These are phyloP conservation scores for Pseudozyma tsukubaensis DNA, from an alignment of 1,284 basidiomycete genomes.

Conservation along the genomic window DNA sequence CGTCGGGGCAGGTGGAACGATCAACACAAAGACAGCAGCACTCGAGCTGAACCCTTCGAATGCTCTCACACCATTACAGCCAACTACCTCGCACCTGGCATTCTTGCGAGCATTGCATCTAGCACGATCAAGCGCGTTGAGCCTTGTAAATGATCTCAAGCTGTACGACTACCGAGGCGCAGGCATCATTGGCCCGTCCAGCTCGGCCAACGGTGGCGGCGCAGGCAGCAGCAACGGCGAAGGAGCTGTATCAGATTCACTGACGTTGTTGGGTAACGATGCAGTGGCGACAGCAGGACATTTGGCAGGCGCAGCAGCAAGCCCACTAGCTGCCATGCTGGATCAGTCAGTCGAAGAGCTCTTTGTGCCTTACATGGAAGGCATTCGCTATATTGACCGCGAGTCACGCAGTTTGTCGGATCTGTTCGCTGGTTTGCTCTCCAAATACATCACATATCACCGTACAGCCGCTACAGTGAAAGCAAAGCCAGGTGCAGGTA, in stretches of 20 bases:
- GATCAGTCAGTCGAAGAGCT: conserved; percentile 96
- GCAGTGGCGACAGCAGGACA: conserved; percentile 42
- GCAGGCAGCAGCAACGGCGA: conserved; percentile 8
- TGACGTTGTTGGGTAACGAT: conserved; percentile 39
- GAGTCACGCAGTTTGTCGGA: conserved; percentile 88
- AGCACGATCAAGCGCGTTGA: conserved; percentile 81
- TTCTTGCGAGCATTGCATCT: conserved; percentile 92
- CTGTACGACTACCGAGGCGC: conserved; percentile 79
- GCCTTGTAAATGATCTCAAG: conserved; percentile 91
- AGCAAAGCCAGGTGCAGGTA: conserved; percentile 70
- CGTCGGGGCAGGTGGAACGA: conserved; percentile 33
- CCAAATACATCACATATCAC: conserved; percentile 87
- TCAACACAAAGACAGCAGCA: conserved; percentile 34
- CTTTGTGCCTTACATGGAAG: conserved; percentile 90
- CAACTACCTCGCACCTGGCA: conserved; percentile 73
- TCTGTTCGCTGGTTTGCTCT: conserved; percentile 81
- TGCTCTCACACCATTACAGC: conserved; percentile 9
- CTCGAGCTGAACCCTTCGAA: conserved; percentile 25
- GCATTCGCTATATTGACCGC: conserved; percentile 88
- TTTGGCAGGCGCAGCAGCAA: conserved; percentile 48
- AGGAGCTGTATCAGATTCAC: conserved; percentile 9
- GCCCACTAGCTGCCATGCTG: conserved; percentile 76
- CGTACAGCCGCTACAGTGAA: conserved; percentile 65
- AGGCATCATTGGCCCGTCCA: conserved; percentile 50
- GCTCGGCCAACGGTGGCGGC: conserved; percentile 15